Evolutionary conservation across 2,329 filamentous ascomycete species (phyloP).

Genomic region (Whalleya microplaca): DNA sequence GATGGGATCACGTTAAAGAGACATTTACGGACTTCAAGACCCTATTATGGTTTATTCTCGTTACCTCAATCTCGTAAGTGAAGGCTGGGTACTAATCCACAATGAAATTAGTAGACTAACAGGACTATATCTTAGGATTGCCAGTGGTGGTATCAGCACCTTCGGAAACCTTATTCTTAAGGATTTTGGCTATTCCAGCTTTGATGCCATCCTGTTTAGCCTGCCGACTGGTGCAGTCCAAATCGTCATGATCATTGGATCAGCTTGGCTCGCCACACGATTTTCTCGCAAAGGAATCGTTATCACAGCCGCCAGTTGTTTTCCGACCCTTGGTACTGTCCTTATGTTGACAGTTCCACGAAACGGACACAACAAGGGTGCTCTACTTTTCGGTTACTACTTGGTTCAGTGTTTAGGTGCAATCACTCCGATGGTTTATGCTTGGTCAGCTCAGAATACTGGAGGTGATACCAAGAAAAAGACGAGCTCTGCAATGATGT

Average conservation of each 20-base stretch:
- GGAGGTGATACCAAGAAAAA: slow-evolving; percentile 71
- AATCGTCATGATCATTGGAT: slow-evolving; percentile 36
- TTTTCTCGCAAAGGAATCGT: slow-evolving; percentile 49
- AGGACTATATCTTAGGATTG: slow-evolving; percentile 33
- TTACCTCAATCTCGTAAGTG: slow-evolving; percentile 61
- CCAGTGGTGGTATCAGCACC: slow-evolving; percentile 42
- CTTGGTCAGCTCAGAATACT: slow-evolving; percentile 61
- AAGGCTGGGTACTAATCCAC: background rate
- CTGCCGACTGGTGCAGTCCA: slow-evolving; percentile 45
- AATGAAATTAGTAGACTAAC: slow-evolving; percentile 1
- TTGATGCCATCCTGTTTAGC: slow-evolving; percentile 46
- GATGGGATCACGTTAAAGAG: slow-evolving; percentile 66
- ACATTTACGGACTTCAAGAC: slow-evolving; percentile 49
- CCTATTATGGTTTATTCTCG: slow-evolving; percentile 63
- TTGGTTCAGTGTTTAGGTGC: slow-evolving; percentile 45
- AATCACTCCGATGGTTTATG: slow-evolving; percentile 58
- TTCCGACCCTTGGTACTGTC: slow-evolving; percentile 47
- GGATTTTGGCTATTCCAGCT: slow-evolving; percentile 45
- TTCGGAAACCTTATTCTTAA: slow-evolving; percentile 47
- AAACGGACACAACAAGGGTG: slow-evolving; percentile 46
- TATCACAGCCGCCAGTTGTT: slow-evolving; percentile 42
- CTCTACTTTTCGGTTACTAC: slow-evolving; percentile 55
- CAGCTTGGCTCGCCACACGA: slow-evolving; percentile 47
- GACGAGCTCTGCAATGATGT: slow-evolving; percentile 62
- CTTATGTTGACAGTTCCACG: slow-evolving; percentile 53